Evolutionary conservation across 2,329 filamentous ascomycete species (phyloP).

Genomic region (Cytospora leucostoma): DNA sequence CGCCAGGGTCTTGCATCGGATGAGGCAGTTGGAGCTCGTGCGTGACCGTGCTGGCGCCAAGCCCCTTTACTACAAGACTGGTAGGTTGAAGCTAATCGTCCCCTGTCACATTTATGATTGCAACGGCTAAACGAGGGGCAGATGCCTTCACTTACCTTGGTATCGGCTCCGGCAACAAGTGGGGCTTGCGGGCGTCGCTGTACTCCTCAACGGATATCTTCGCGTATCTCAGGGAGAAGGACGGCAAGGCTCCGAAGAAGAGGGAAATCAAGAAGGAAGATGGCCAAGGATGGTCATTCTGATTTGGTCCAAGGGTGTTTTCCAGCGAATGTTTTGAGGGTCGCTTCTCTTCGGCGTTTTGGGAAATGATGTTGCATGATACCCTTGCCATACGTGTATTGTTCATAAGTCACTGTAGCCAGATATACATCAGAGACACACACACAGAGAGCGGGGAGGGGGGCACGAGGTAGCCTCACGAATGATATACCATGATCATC

Average conservation of each 20-base stretch:
- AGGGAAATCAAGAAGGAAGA: background rate
- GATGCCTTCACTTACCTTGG: constrained; percentile 71
- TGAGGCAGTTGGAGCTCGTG: constrained; percentile 65
- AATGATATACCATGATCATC: background rate
- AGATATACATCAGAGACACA: background rate
- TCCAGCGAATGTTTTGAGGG: background rate
- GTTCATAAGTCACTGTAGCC: background rate
- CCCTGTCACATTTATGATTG: background rate
- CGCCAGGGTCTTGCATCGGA: constrained; percentile 61
- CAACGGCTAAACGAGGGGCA: constrained; percentile 34
- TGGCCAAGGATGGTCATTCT: constrained; percentile 11
- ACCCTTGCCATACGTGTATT: constrained; percentile 16
- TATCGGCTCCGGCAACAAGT: constrained; percentile 61
- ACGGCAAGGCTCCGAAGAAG: constrained; percentile 12
- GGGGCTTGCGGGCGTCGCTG: constrained; percentile 61
- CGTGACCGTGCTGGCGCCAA: constrained; percentile 39
- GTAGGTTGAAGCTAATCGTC: constrained; percentile 44
- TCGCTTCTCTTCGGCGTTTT: background rate
- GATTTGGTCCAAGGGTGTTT: background rate
- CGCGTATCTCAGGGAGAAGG: constrained; percentile 28
- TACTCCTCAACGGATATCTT: constrained; percentile 52
- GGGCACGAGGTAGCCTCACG: background rate
- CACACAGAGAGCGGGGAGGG: background rate
- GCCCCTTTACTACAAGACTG: constrained; percentile 77
- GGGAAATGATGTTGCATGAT: constrained; percentile 7